phyloP scores from a whole-genome alignment of 116 monocot genomes.

The Zostera marina region DNA sequence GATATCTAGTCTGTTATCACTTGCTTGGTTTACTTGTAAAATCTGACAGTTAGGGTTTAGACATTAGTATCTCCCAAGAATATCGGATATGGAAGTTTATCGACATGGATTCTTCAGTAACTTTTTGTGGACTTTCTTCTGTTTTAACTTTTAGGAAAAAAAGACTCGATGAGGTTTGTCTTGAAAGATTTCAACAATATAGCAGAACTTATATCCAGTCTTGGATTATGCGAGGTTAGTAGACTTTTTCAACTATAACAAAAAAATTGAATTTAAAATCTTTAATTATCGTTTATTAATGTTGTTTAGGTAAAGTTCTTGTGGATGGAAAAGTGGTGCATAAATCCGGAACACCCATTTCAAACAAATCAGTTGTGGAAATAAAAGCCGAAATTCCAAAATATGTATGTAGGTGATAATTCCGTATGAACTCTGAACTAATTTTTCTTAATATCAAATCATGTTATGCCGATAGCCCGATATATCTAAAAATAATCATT shows the following conservation, averaged over 20 bases:
- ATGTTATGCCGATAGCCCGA: too few species aligned
- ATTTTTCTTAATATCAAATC: not conserved
- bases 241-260: not conserved
- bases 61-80: too few species aligned
- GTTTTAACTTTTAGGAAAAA: slow-evolving; percentile 35
- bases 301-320: slow-evolving; percentile 62
- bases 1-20: too few species aligned
- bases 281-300: slow-evolving; percentile 1
- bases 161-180: slow-evolving; percentile 89
- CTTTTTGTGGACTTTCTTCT: not conserved
- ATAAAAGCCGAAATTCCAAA: slow-evolving; percentile 93
- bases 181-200: slow-evolving; percentile 75
- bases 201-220: slow-evolving; percentile 86
- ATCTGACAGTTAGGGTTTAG: too few species aligned
- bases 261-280: not conserved
- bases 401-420: slow-evolving; percentile 99
- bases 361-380: slow-evolving; percentile 74
- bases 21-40: too few species aligned
- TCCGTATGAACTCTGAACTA: slow-evolving; percentile 11
- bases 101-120: too few species aligned
- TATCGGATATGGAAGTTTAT: too few species aligned
- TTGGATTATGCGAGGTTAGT: slow-evolving; percentile 74
- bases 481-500: not conserved
- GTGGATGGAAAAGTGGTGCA: slow-evolving; percentile 83
- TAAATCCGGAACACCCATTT: slow-evolving; percentile 93